Conservation (phyloP, 176 grass and related monocot species). For the Triticum turgidum region DNA sequence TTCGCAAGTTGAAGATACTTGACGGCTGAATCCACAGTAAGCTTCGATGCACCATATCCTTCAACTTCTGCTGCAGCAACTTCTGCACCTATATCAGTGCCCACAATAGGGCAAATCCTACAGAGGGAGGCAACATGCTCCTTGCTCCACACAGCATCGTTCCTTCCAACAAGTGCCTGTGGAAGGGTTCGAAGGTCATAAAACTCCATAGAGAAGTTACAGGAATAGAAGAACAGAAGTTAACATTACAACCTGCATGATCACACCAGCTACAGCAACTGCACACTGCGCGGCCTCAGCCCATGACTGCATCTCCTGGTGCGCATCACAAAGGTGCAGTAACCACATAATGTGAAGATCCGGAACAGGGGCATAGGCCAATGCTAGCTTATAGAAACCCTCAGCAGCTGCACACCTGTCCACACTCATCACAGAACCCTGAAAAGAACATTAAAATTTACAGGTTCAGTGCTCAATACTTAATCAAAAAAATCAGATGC, state of each 20-base stretch:
- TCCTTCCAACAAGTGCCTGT: constrained; percentile 96
- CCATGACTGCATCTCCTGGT: constrained; percentile 99
- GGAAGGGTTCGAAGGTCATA: constrained; percentile 23
- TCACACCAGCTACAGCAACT: constrained; percentile 97
- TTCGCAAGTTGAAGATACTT: constrained; percentile 98
- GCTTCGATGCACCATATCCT: constrained; percentile 96
- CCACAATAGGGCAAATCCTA: constrained; percentile 94
- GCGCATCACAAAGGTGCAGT: constrained; percentile 91
- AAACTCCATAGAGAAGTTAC: constrained; percentile 20
- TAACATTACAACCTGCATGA: constrained; percentile 85
- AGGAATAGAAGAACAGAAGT: constrained; percentile 10
- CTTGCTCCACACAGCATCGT: constrained; percentile 90
- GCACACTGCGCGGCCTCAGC: constrained; percentile 99
- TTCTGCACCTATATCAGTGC: constrained; percentile 72
- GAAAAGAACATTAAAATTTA: constrained; percentile 35
- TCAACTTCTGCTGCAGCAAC: constrained; percentile 93
- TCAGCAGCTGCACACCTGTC: constrained; percentile 91
- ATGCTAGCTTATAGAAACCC: constrained; percentile 92
- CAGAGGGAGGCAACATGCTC: constrained; percentile 79
- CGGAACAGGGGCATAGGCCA: constrained; percentile 89
- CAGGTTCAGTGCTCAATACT: constrained; percentile 17
- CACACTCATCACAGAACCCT: constrained; percentile 74
- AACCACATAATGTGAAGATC: constrained; percentile 99
- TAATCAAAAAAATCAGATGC: constrained; percentile 18
- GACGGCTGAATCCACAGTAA: constrained; percentile 91